Evolutionary conservation across 805 yeast genomes (phyloP).

Genomic region (Saccharomyces jurei): DNA sequence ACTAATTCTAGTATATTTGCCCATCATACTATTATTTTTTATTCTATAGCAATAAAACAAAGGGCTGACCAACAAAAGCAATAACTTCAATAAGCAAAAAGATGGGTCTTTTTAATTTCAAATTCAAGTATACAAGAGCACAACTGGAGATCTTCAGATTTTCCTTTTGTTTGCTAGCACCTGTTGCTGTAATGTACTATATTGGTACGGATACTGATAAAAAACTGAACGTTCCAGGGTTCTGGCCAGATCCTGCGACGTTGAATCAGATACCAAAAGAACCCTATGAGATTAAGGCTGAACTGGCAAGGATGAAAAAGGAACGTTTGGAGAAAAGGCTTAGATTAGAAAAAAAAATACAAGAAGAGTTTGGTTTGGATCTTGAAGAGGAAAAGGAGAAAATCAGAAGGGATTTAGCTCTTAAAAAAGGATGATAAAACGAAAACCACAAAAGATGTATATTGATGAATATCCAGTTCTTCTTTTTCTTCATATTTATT

Average conservation of each 20-base stretch:
- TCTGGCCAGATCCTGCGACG: slow-evolving; percentile 95
- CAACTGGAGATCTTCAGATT: slow-evolving; percentile 54
- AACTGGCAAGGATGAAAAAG: slow-evolving; percentile 75
- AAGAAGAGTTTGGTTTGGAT: slow-evolving; percentile 54
- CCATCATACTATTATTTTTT: neutral
- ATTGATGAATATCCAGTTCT: neutral
- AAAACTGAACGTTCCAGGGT: slow-evolving; percentile 85
- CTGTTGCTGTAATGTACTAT: slow-evolving; percentile 86
- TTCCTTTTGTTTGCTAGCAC: slow-evolving; percentile 76
- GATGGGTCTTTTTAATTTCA: slow-evolving; percentile 7
- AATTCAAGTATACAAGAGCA: slow-evolving; percentile 37
- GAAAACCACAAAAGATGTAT: neutral
- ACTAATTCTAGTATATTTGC: neutral
- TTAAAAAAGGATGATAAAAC: slow-evolving; percentile 1
- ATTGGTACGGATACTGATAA: slow-evolving; percentile 86
- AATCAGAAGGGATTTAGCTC: slow-evolving; percentile 20
- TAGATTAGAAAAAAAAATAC: slow-evolving; percentile 63
- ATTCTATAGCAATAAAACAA: neutral
- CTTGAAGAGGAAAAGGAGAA: slow-evolving; percentile 39
- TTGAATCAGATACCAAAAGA: slow-evolving; percentile 88
- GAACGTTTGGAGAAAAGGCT: slow-evolving; percentile 68
- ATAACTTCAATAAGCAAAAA: neutral
- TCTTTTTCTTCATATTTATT: neutral
- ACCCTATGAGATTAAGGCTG: slow-evolving; percentile 85
- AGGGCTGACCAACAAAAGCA: neutral